These are phyloP conservation scores for Pestalotiopsis sp. DNA, from an alignment of 2,329 filamentous ascomycete species.

Conservation along the genomic window DNA sequence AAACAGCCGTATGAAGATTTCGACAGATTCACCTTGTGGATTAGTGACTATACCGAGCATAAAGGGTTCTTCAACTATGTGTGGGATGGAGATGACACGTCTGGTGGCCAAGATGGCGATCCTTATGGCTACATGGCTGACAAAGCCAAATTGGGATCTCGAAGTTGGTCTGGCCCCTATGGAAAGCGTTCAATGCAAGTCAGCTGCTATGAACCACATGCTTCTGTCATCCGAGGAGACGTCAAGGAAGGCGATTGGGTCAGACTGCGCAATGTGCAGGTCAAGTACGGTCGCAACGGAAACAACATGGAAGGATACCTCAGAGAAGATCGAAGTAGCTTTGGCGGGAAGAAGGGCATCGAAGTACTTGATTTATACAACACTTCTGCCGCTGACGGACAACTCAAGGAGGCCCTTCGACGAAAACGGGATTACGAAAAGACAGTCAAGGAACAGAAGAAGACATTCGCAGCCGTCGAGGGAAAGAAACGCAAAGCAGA, in stretches of 20 bases:
- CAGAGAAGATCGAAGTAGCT: constrained; percentile 56
- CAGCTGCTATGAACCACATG: constrained; percentile 71
- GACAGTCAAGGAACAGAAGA: constrained; percentile 26
- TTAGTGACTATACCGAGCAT: constrained; percentile 84
- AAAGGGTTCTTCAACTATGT: constrained; percentile 57
- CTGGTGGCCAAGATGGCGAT: constrained; percentile 50
- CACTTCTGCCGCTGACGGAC: constrained; percentile 44
- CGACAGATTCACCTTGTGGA: constrained; percentile 64
- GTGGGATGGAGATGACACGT: constrained; percentile 28
- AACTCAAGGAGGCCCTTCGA: constrained; percentile 58
- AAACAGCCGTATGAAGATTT: constrained; percentile 43
- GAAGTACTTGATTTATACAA: constrained; percentile 45
- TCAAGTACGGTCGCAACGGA: constrained; percentile 57
- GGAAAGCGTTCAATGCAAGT: constrained; percentile 74
- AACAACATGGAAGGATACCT: constrained; percentile 71
- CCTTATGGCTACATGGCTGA: constrained; percentile 52
- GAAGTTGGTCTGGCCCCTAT: constrained; percentile 71
- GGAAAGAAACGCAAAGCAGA: constrained; percentile 20
- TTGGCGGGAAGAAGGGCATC: constrained; percentile 57
- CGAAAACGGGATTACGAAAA: constrained; percentile 68
- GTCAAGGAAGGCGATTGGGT: constrained; percentile 65
- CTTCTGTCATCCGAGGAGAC: constrained; percentile 53
- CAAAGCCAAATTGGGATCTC: constrained; percentile 26
- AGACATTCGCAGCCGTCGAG: constrained; percentile 17
- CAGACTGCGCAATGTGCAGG: constrained; percentile 69